Conservation (phyloP, 169 alveolate species). For the Neospora caninum region DNA sequence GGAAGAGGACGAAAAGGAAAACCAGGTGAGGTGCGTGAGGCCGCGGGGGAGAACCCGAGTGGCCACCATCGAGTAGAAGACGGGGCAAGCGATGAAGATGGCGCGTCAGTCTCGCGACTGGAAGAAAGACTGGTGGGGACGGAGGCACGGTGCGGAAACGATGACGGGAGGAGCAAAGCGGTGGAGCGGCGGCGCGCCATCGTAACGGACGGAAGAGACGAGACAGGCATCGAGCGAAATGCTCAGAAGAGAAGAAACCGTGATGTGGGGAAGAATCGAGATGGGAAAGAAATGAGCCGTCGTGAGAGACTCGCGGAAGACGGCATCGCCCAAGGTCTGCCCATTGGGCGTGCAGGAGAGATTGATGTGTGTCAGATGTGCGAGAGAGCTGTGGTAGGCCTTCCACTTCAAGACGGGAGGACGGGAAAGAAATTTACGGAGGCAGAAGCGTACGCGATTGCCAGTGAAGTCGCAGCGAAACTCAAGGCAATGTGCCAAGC, state of each 20-base stretch:
- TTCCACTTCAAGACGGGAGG: not conserved
- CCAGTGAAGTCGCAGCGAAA: not conserved
- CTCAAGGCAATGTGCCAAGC: not conserved
- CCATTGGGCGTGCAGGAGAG: not conserved
- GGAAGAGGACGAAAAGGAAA: not conserved
- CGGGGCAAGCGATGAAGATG: not conserved
- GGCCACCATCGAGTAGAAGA: not conserved
- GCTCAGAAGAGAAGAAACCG: not conserved
- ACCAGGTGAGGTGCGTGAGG: not conserved
- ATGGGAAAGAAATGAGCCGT: not conserved
- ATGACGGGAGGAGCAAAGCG: too few relatives aligned
- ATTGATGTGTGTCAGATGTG: not conserved
- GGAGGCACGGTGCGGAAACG: too few relatives aligned
- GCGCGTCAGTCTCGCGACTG: not conserved
- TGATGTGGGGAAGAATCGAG: not conserved
- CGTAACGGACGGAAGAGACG: not conserved
- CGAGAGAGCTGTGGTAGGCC: not conserved
- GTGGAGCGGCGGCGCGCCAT: too few relatives aligned
- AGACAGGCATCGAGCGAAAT: not conserved
- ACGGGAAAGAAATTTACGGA: slow-evolving; percentile 1
- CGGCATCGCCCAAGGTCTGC: not conserved
- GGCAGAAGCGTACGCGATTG: not conserved
- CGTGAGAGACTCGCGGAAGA: not conserved
- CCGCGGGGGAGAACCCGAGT: not conserved
- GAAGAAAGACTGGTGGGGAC: not conserved